phyloP scores from a whole-genome alignment of 2,329 filamentous ascomycete genomes.

The Furcasterigmium sp. region DNA sequence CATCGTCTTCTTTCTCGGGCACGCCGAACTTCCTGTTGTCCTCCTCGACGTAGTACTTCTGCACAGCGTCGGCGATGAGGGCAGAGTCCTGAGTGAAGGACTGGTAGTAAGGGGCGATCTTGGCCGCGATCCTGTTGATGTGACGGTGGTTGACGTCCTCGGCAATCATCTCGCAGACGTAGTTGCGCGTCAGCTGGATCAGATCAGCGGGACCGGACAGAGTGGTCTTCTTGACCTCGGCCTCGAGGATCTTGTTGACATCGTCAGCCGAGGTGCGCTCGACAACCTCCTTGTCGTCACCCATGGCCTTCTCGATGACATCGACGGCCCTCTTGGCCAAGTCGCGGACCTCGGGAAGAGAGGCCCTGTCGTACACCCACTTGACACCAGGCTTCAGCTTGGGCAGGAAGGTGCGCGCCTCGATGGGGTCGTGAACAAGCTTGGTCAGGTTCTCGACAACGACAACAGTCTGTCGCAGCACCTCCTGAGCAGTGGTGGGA shows the following conservation, averaged over 20 bases:
- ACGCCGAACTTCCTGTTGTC: constrained; percentile 83
- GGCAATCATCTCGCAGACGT: constrained; percentile 78
- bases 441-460: constrained; percentile 98
- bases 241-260: constrained; percentile 68
- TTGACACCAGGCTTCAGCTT: constrained; percentile 94
- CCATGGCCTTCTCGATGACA: constrained; percentile 94
- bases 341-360: constrained; percentile 90
- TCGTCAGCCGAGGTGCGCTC: constrained; percentile 67
- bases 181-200: constrained; percentile 64
- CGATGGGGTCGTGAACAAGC: constrained; percentile 90
- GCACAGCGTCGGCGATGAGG: constrained; percentile 66
- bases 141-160: constrained; percentile 84
- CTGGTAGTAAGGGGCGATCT: constrained; percentile 71
- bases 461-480: constrained; percentile 90
- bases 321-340: constrained; percentile 75
- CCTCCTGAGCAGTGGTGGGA: constrained; percentile 86
- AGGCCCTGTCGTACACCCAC: constrained; percentile 78
- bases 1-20: constrained; percentile 81
- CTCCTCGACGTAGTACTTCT: constrained; percentile 74
- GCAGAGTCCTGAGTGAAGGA: constrained; percentile 60
- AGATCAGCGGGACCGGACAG: constrained; percentile 57
- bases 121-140: constrained; percentile 63
- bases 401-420: constrained; percentile 90
- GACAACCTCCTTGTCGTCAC: constrained; percentile 58
- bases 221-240: constrained; percentile 66